A percentile compares a stretch with the other conserved stretches of the same genome.
Conservation (phyloP, 1,284 basidiomycete genomes). For the Moesziomyces sp. region DNA sequence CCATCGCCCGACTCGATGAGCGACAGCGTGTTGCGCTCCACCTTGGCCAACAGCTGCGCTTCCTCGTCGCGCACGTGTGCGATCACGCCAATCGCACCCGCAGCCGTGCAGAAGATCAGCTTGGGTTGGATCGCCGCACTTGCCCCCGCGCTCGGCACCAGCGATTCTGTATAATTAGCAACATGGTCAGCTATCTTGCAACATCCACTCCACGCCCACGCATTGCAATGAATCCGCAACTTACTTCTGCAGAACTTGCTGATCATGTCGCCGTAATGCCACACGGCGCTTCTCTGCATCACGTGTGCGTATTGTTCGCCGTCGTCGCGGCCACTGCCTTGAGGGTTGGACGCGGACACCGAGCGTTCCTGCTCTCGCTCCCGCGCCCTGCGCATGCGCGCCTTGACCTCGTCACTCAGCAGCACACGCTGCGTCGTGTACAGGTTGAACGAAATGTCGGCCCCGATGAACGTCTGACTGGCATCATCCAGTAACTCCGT, state of each 20-base stretch:
- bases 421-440: constrained; percentile 56
- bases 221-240: not conserved
- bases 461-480: constrained; percentile 59
- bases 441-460: constrained; percentile 64
- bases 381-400: constrained; percentile 33
- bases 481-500: constrained; percentile 47
- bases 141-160: constrained; percentile 21
- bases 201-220: too few species aligned
- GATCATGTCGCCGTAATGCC: constrained; percentile 65
- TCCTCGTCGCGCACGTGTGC: constrained; percentile 29
- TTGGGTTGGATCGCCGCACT: constrained; percentile 13
- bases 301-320: constrained; percentile 42
- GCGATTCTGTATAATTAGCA: constrained; percentile 7
- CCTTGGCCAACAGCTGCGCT: constrained; percentile 29
- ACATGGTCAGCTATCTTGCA: too few species aligned
- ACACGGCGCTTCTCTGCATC: constrained; percentile 58
- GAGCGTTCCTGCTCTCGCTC: constrained; percentile 30
- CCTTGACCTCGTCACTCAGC: constrained; percentile 33
- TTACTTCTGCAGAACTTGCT: constrained; percentile 52
- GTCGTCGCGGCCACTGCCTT: constrained; percentile 2
- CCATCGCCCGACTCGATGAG: constrained; percentile 15
- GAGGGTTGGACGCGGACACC: not conserved
- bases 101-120: constrained; percentile 58
- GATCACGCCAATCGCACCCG: constrained; percentile 58
- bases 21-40: constrained; percentile 54